Base-by-base conservation (phyloP, 768 basidiomycete species). In the Filobasidium floriforme region DNA sequence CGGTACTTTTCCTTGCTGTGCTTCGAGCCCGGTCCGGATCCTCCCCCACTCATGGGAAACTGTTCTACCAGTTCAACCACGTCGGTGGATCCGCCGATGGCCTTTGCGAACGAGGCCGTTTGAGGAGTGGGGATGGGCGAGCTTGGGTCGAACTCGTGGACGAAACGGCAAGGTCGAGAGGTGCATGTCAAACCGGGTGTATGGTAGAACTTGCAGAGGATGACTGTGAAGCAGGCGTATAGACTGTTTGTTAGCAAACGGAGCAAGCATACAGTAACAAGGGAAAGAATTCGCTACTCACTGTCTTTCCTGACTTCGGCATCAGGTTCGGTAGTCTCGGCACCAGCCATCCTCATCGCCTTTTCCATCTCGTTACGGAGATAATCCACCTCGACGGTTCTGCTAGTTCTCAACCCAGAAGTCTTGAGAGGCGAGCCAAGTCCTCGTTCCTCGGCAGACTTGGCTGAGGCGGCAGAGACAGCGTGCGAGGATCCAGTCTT, bases 81-180 rank as follows among this genome's bases (percentile, higher is more conserved):
- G 19, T 70, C 62, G 15, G 55, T 61, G 7, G 32, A 37, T 63
- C 40, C 40, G 62, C 65, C 60, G 57, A 65, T 41, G 32, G 32
- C 32, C 32, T 37, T 37, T 37, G 32, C 32, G 32, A 37, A 37
- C 32, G 32, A 37, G 32, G 32, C 32, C 32, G 32, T 37, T 37
- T 37, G 32, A 37, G 32, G 32, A 9, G 9, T 37, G 3, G 32
- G 4, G 4, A 9, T 9, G 4, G 29, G 63, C 19, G 2, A 52
- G 54, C 1, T 49, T 54, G 37, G 59, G 65, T 14, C 59, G 59
- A 76, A 70, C 49, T 72, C 70, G 60, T 78, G 77, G 0, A 76
- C 74, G 70, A 78, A 78, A 66, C 77, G 72, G 67, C 77, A 78
- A 28, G 77, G 77, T 60, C 76, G 69, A 32, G 77, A 74, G 15